Percentiles rank a stretch among this genome's conserved stretches.
phyloP scores from a whole-genome alignment of 1,139 yeast species.

The Yamadazyma mexicana region DNA sequence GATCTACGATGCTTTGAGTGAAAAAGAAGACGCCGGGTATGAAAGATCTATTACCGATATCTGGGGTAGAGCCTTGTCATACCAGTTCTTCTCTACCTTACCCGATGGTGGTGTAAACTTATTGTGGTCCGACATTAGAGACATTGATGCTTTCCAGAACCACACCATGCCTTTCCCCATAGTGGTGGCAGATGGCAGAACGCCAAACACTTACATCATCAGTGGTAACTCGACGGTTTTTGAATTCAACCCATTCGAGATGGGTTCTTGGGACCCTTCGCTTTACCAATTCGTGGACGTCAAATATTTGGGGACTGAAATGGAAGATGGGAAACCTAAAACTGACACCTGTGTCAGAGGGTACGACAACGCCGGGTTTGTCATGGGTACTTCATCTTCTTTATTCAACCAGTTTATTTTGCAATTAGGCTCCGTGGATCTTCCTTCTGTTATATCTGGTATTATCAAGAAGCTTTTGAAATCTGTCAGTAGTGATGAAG shows the following conservation, averaged over 20 bases:
- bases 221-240: slow-evolving; percentile 70
- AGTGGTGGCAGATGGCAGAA: slow-evolving; percentile 74
- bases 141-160: slow-evolving; percentile 50
- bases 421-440: slow-evolving; percentile 58
- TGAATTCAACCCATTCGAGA: slow-evolving; percentile 79
- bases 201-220: slow-evolving; percentile 60
- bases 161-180: slow-evolving; percentile 84
- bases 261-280: slow-evolving; percentile 89
- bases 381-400: slow-evolving; percentile 80
- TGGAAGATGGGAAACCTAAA: slow-evolving; percentile 54
- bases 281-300: slow-evolving; percentile 65
- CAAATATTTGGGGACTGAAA: slow-evolving; percentile 72
- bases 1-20: slow-evolving; percentile 54
- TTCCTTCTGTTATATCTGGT: slow-evolving; percentile 46
- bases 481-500: slow-evolving; percentile 43
- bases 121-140: slow-evolving; percentile 64
- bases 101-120: slow-evolving; percentile 61
- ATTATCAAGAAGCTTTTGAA: slow-evolving; percentile 46
- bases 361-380: slow-evolving; percentile 80
- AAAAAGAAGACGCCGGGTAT: slow-evolving; percentile 74
- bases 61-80: slow-evolving; percentile 87
- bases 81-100: slow-evolving; percentile 66
- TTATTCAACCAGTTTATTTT: slow-evolving; percentile 75
- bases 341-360: slow-evolving; percentile 58
- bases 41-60: slow-evolving; percentile 80